These are phyloP conservation scores for Podospora didyma DNA, from an alignment of 495 filamentous ascomycete species.

Conservation along the genomic window DNA sequence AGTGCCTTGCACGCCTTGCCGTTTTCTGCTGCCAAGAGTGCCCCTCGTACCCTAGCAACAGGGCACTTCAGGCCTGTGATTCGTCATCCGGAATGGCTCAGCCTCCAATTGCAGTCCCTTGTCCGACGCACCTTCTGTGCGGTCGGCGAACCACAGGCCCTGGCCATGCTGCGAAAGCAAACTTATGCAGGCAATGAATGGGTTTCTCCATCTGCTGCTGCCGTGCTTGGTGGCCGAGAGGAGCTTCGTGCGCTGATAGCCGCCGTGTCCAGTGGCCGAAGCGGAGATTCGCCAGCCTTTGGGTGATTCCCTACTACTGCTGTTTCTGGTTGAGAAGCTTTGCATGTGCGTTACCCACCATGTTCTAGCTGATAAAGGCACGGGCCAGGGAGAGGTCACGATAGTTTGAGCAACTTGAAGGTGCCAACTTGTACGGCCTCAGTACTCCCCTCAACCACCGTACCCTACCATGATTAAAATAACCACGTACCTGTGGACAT, in stretches of 20 bases:
- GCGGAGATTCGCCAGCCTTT: background rate
- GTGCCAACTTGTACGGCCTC: too few species aligned
- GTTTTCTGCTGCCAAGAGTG: conserved; percentile 26
- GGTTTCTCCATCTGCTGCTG: too few species aligned
- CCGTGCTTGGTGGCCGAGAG: background rate
- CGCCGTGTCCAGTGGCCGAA: background rate
- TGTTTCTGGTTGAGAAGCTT: background rate
- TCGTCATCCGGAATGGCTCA: conserved; percentile 28
- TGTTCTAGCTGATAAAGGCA: too few species aligned
- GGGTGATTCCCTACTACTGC: too few species aligned
- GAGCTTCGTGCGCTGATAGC: background rate
- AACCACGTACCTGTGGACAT: too few species aligned
- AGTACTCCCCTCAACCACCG: too few species aligned
- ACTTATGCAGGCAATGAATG: background rate
- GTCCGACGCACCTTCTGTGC: background rate
- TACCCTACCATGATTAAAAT: too few species aligned
- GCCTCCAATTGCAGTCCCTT: conserved; percentile 26
- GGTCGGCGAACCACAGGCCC: conserved; percentile 5
- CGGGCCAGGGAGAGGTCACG: too few species aligned
- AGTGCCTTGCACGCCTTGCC: conserved; percentile 47
- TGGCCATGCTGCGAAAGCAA: background rate
- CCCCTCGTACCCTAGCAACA: conserved; percentile 17
- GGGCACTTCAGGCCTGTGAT: conserved; percentile 25
- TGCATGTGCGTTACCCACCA: too few species aligned
- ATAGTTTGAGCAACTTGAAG: too few species aligned